Base-by-base conservation (phyloP, 1,284 basidiomycete species). In the Rhizoctonia solani region DNA sequence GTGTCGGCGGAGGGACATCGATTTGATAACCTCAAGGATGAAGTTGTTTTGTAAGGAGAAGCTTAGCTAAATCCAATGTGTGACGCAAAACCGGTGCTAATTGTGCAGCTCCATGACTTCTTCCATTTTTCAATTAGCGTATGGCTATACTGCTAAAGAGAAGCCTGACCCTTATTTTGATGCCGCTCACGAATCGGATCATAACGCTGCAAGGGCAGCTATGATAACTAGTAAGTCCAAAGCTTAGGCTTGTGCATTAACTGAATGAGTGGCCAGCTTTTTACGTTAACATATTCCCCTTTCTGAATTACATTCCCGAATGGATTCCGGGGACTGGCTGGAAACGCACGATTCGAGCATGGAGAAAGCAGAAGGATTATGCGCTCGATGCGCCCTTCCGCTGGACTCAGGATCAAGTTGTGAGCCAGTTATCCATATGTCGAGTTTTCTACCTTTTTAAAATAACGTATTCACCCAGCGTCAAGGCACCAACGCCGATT, bases 351-450 rank as follows among this genome's bases (percentile, higher is more conserved):
- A 29, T 44, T 44, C 61, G 50, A 5, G 50, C 23, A 21, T 65
- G 61, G 61, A 52, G 50, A 27, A 46, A 32, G 29, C 37, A 65
- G 19, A 65, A 65, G 25, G 50, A 65, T 27, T 19, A 16, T 3
- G 21, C 34, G 5, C 4, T 39, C 9, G 47, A 54, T 11, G 37
- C n/a, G 3, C 50, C 19, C 3, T 50, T 54, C 27, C 8, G 34
- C 3, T 65, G 61, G 61, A 54, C 61, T 9, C 41, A 54, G 29
- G 61, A 9, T 8, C 61, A 54, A 21, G 50, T 54, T 11, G 50
- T 54, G 46, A 13, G 58, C 50, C 39, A 13, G 25, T n/a, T n/a
- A n/a, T n/a, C 14, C 49, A 44, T 44, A 23, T 27, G 11, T 11
- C 19, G 16, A 53, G n/a, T 14, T 19, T 49, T 14, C 13, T 19